Conservation (phyloP, 768 basidiomycete genomes). For the Boletus sp. region DNA sequence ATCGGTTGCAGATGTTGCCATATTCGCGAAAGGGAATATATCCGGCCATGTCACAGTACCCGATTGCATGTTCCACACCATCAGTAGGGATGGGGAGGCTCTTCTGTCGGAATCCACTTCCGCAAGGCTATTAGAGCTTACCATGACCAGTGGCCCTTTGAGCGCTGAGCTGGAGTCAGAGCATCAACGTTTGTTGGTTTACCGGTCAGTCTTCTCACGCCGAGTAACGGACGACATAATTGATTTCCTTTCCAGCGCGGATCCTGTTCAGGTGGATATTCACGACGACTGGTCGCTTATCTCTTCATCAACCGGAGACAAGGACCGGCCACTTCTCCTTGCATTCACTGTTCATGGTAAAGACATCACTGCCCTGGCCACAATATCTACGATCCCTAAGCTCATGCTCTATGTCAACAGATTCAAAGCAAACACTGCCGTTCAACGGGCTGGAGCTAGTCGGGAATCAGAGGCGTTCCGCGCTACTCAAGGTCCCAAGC, state of each 20-base stretch:
- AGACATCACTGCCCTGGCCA: conserved; percentile 64
- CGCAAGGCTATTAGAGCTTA: conserved; percentile 65
- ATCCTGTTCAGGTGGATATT: conserved; percentile 72
- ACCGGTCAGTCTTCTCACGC: conserved; percentile 51
- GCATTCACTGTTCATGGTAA: conserved; percentile 75
- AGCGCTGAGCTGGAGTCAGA: conserved; percentile 72
- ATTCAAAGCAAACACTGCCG: conserved; percentile 69
- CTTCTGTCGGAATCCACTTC: conserved; percentile 32
- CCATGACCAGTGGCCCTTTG: conserved; percentile 71
- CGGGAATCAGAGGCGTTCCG: conserved; percentile 78
- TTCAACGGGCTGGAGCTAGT: conserved; percentile 73
- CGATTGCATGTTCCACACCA: conserved; percentile 74
- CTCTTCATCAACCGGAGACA: conserved; percentile 37
- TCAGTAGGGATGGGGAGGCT: conserved; percentile 51
- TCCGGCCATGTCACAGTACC: conserved; percentile 68
- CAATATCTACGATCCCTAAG: conserved; percentile 75
- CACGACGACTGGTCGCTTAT: conserved; percentile 79
- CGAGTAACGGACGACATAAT: neutral
- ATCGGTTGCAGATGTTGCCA: conserved; percentile 53
- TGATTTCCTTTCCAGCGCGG: conserved; percentile 49
- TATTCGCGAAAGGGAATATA: conserved; percentile 64
- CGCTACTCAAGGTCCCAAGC: conserved; percentile 65
- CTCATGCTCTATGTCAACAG: conserved; percentile 72
- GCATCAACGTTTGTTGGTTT: conserved; percentile 68
- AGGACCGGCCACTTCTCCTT: conserved; percentile 58